A percentile compares a stretch with the other conserved stretches of the same genome.
Conservation (phyloP, 306 rosid genomes). For the Luffa acutangula region DNA sequence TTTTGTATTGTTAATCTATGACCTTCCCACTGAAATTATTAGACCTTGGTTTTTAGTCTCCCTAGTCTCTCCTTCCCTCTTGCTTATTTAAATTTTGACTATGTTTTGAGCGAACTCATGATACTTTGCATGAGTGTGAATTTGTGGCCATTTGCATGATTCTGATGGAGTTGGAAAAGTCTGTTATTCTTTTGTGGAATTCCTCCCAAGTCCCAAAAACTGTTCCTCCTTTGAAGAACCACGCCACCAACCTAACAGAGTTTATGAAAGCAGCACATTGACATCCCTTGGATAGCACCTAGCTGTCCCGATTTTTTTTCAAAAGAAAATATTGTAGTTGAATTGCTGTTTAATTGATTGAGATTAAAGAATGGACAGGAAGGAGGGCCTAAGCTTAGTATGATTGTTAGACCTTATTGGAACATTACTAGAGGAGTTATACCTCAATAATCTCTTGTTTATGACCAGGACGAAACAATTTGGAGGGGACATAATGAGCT, state of each 20-base stretch:
- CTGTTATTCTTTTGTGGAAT: background rate
- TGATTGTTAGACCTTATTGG: background rate
- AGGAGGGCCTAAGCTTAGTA: background rate
- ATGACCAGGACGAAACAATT: background rate
- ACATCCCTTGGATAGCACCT: background rate
- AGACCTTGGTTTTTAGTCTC: background rate
- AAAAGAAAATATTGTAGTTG: background rate
- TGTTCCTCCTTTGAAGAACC: background rate
- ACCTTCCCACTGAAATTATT: background rate
- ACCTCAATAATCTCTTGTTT: background rate
- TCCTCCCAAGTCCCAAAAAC: background rate
- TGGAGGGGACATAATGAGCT: background rate
- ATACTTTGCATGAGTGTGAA: background rate
- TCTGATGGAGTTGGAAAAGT: background rate
- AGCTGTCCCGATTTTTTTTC: background rate
- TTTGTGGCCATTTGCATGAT: background rate
- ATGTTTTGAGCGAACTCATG: background rate
- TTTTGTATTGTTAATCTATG: background rate
- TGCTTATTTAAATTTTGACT: background rate
- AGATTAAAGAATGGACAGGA: background rate
- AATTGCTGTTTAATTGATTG: background rate
- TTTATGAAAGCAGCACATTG: background rate
- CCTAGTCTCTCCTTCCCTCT: background rate
- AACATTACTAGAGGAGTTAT: background rate
- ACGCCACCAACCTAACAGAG: background rate